A percentile compares a stretch with the other conserved stretches of the same genome.
Conservation (phyloP, 2,329 filamentous ascomycete species). For the Ceratocystis smalleyi region DNA sequence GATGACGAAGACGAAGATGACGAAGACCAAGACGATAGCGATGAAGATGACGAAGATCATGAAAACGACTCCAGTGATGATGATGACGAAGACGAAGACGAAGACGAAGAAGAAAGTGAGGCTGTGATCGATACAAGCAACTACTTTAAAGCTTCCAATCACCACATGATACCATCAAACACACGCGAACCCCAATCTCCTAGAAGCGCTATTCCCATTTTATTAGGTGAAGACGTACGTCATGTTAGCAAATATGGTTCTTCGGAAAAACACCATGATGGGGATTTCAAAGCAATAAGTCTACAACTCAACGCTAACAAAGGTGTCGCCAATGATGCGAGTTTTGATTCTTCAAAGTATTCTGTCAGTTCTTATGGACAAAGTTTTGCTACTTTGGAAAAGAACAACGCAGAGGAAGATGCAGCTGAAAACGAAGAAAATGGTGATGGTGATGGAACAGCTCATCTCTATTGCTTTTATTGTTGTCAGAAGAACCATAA, state of each 20-base stretch:
- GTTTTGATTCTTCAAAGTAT: conserved; percentile 19
- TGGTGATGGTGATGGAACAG: conserved; percentile 40
- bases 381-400: conserved; percentile 41
- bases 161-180: conserved; percentile 15
- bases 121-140: too few species aligned
- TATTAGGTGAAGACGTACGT: background rate
- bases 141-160: conserved; percentile 24
- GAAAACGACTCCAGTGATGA: background rate
- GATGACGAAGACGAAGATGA: conserved; percentile 11
- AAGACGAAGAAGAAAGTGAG: conserved; percentile 28
- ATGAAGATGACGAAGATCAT: background rate
- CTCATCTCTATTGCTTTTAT: conserved; percentile 44
- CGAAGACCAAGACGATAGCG: conserved; percentile 17
- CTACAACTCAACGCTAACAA: conserved; percentile 19
- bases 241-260: conserved; percentile 21
- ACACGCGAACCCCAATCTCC: background rate
- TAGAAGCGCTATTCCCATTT: background rate
- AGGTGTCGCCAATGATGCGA: conserved; percentile 28
- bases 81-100: conserved; percentile 19
- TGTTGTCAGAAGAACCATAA: conserved; percentile 77
- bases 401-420: conserved; percentile 42
- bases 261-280: conserved; percentile 16
- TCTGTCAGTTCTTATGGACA: conserved; percentile 23
- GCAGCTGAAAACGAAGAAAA: conserved; percentile 43
- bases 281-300: conserved; percentile 10